Evolutionary conservation across 305 asterid genomes (phyloP).

Genomic region (Plantago lanceolata): DNA sequence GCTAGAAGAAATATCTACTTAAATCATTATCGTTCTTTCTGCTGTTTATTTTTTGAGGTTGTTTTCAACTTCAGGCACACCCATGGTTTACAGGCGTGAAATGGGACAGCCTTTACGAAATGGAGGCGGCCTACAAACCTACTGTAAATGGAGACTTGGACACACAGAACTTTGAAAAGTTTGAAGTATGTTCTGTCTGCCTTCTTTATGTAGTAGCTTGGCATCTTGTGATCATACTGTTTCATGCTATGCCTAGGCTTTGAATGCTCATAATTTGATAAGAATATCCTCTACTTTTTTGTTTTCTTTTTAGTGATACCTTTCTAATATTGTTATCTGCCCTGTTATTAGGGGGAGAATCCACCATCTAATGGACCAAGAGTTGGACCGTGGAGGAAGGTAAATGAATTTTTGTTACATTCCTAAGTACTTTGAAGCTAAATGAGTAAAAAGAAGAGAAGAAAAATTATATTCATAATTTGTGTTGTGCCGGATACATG

Average conservation of each 20-base stretch:
- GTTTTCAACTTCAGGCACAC: conserved; percentile 59
- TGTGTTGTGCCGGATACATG: background rate
- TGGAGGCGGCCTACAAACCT: conserved; percentile 94
- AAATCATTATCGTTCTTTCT: background rate
- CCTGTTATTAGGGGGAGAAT: conserved; percentile 54
- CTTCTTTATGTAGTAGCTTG: too few species aligned
- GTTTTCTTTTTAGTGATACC: background rate
- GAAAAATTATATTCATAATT: background rate
- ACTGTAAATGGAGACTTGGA: conserved; percentile 86
- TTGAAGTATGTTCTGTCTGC: conserved; percentile 48
- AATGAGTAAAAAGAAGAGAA: background rate
- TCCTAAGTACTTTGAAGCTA: conserved; percentile 3
- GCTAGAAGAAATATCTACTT: background rate
- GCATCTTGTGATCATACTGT: too few species aligned
- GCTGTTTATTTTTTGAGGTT: conserved; percentile 7
- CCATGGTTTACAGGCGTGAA: conserved; percentile 72
- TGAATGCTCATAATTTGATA: background rate
- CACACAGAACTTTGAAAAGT: conserved; percentile 91
- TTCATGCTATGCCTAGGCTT: background rate
- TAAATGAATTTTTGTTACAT: conserved; percentile 20
- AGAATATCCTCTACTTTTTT: background rate
- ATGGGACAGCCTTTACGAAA: conserved; percentile 88
- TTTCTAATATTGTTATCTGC: conserved; percentile 16
- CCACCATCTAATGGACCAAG: conserved; percentile 61
- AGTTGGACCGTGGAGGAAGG: conserved; percentile 98